These are phyloP conservation scores for Kockiozyma suomiensis DNA, from an alignment of 805 yeast genomes.

Conservation along the genomic window DNA sequence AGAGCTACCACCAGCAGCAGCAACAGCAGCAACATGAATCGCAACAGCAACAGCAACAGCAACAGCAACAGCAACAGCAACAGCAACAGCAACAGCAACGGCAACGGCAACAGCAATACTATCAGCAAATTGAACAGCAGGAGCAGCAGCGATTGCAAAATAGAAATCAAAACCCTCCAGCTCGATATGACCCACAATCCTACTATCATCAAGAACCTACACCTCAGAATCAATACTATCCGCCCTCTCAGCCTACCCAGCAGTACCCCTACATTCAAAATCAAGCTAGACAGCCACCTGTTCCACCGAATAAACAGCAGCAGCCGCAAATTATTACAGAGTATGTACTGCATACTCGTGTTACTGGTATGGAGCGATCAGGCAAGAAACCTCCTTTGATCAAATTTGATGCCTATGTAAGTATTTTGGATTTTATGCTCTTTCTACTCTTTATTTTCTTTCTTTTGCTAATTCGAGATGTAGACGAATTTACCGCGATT, in stretches of 20 bases:
- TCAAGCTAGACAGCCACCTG: not conserved
- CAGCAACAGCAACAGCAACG: not conserved
- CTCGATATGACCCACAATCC: slow-evolving; percentile 12
- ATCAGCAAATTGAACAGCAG: not conserved
- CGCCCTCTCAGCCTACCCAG: slow-evolving; percentile 17
- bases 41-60: not conserved
- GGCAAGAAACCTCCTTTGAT: slow-evolving; percentile 79
- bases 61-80: not conserved
- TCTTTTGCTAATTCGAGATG: not conserved
- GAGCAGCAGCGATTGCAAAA: not conserved
- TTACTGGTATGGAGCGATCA: slow-evolving; percentile 70
- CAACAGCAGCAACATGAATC: not conserved
- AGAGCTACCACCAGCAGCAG: not conserved
- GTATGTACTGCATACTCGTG: slow-evolving; percentile 48
- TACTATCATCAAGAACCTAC: slow-evolving; percentile 20
- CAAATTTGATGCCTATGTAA: slow-evolving; percentile 61
- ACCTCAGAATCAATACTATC: slow-evolving; percentile 9
- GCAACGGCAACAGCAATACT: not conserved
- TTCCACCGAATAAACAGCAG: slow-evolving; percentile 17
- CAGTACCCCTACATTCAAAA: slow-evolving; percentile 12
- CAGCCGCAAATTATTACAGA: slow-evolving; percentile 33
- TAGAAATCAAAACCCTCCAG: not conserved
- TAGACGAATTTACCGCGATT: slow-evolving; percentile 71
- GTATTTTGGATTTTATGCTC: slow-evolving; percentile 11
- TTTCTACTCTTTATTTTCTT: not conserved